phyloP scores from a whole-genome alignment of 176 grass and related monocot genomes.

The Otatea glauca region DNA sequence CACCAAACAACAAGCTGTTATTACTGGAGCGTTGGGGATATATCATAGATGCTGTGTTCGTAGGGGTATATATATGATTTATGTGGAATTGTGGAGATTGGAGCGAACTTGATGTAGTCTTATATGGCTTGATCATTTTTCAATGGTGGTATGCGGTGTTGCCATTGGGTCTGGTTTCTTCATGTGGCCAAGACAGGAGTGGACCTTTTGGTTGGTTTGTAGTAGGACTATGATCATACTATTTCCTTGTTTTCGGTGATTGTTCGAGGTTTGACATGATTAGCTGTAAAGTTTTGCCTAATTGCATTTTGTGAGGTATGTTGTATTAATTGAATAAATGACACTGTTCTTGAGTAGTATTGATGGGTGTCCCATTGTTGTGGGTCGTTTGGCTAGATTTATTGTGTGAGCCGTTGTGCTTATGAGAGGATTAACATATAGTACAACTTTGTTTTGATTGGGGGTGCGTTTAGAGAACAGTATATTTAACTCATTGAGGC shows the following conservation, averaged over 20 bases:
- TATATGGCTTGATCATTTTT: conserved; percentile 5
- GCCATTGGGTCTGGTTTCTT: background rate
- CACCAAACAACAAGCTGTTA: background rate
- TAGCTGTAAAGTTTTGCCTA: background rate
- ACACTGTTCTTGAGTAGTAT: conserved; percentile 2
- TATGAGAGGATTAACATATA: background rate
- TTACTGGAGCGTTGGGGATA: conserved; percentile 10
- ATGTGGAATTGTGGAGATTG: background rate
- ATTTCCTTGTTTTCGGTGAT: conserved; percentile 8
- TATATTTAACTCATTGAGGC: background rate
- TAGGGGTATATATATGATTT: background rate
- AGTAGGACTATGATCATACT: background rate
- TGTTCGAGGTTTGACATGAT: background rate
- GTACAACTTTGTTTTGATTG: background rate
- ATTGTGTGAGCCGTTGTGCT: background rate
- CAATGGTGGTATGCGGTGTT: background rate
- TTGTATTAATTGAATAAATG: background rate
- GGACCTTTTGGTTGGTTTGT: background rate
- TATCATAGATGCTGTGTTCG: background rate
- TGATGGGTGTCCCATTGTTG: background rate
- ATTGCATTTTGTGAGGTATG: background rate
- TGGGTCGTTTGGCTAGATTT: background rate
- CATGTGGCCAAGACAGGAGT: background rate
- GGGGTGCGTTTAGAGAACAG: background rate
- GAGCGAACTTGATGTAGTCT: background rate